phyloP scores from a whole-genome alignment of 1,284 basidiomycete genomes.

The Amylostereum areolatum region DNA sequence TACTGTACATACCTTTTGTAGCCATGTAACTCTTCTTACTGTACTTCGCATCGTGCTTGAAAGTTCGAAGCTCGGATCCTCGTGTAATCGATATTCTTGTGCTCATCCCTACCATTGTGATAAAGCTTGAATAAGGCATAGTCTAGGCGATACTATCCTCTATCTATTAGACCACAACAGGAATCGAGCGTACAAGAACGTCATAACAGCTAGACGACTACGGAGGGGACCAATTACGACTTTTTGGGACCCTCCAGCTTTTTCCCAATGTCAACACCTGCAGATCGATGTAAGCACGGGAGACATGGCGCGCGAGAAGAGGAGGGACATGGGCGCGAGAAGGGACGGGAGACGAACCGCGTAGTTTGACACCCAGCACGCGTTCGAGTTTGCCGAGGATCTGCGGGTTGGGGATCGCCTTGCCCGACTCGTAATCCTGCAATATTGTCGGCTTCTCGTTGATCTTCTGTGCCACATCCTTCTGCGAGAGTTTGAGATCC shows the following conservation, averaged over 20 bases:
- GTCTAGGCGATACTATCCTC: too few relatives aligned
- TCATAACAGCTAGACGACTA: constrained; percentile 9
- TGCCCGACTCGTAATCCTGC: constrained; percentile 87
- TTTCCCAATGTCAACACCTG: constrained; percentile 76
- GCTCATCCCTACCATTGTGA: too few relatives aligned
- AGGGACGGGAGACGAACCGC: constrained; percentile 48
- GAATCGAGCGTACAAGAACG: background rate
- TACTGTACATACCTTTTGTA: too few relatives aligned
- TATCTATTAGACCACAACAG: too few relatives aligned
- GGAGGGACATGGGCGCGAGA: background rate
- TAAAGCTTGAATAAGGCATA: too few relatives aligned
- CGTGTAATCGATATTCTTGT: too few relatives aligned
- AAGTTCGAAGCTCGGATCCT: too few relatives aligned
- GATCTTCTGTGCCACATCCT: constrained; percentile 90
- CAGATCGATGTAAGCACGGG: constrained; percentile 5
- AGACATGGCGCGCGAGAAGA: constrained; percentile 3
- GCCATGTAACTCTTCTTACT: too few relatives aligned
- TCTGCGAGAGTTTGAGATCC: constrained; percentile 80
- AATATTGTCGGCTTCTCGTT: constrained; percentile 88
- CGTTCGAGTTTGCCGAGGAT: constrained; percentile 93
- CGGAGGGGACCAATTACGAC: constrained; percentile 37
- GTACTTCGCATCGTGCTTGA: too few relatives aligned
- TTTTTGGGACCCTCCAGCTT: constrained; percentile 75
- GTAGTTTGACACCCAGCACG: constrained; percentile 84
- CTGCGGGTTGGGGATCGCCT: constrained; percentile 86